phyloP scores from a whole-genome alignment of 805 yeast genomes.

The Scheffersomyces spartinae region DNA sequence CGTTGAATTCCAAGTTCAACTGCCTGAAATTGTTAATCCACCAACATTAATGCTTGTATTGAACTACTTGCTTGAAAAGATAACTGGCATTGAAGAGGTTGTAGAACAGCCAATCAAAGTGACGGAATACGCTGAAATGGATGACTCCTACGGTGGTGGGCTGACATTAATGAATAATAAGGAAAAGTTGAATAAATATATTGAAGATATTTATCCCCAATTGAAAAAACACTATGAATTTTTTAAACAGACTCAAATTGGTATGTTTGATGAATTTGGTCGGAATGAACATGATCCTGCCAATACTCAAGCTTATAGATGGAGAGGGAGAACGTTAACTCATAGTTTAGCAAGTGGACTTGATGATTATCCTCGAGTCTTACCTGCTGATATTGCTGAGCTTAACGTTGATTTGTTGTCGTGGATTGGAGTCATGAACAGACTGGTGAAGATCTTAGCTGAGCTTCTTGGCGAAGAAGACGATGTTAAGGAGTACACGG shows the following conservation, averaged over 20 bases:
- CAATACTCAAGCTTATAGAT: constrained; percentile 60
- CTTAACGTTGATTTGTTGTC: constrained; percentile 79
- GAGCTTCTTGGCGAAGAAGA: constrained; percentile 42
- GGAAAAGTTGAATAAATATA: constrained; percentile 34
- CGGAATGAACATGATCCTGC: constrained; percentile 29
- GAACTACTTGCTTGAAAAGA: constrained; percentile 41
- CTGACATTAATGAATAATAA: constrained; percentile 5
- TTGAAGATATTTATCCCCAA: constrained; percentile 61
- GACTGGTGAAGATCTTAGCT: constrained; percentile 69
- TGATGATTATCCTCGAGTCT: constrained; percentile 89
- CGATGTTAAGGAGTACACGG: constrained; percentile 44
- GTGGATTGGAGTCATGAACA: constrained; percentile 92
- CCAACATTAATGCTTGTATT: constrained; percentile 81
- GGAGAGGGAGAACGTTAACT: constrained; percentile 83
- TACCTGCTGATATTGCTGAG: constrained; percentile 76
- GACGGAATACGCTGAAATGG: no score
- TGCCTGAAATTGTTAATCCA: constrained; percentile 87
- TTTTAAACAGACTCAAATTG: constrained; percentile 75
- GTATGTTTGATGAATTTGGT: constrained; percentile 61
- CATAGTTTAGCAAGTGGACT: constrained; percentile 90
- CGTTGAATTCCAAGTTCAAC: constrained; percentile 68
- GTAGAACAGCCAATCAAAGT: background rate
- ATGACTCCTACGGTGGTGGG: no score
- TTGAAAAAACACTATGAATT: constrained; percentile 69
- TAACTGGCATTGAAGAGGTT: background rate